Evolutionary conservation across 352 stramenopile species (phyloP).

Genomic region (Phytophthora megakarya): DNA sequence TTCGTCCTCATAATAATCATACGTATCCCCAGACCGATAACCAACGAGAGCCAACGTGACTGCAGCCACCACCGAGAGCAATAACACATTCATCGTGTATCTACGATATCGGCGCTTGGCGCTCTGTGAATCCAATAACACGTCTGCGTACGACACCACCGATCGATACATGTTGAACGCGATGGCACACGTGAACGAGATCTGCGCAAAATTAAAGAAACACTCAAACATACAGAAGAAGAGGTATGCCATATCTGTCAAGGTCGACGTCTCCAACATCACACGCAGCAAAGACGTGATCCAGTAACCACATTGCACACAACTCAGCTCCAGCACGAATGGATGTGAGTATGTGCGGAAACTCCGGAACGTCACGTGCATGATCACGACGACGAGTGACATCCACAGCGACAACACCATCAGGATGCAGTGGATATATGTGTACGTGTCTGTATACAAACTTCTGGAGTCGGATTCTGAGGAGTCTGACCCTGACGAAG

Average conservation of each 20-base stretch:
- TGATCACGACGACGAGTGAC: conserved; percentile 74
- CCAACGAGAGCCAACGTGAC: conserved; percentile 68
- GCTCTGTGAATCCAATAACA: conserved; percentile 71
- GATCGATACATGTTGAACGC: conserved; percentile 84
- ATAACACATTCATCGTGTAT: conserved; percentile 73
- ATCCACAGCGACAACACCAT: conserved; percentile 81
- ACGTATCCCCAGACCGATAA: conserved; percentile 40
- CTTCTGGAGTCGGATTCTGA: conserved; percentile 1
- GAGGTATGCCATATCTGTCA: conserved; percentile 57
- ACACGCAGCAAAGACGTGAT: conserved; percentile 69
- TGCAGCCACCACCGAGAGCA: conserved; percentile 60
- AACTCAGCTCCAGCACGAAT: conserved; percentile 71
- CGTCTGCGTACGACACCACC: conserved; percentile 76
- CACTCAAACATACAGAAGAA: conserved; percentile 75
- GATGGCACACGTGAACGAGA: conserved; percentile 80
- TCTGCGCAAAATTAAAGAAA: conserved; percentile 82
- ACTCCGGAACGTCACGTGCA: conserved; percentile 74
- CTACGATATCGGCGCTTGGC: conserved; percentile 57
- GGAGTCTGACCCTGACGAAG: background rate
- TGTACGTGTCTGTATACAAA: conserved; percentile 46
- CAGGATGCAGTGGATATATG: conserved; percentile 73
- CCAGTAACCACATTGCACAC: conserved; percentile 75
- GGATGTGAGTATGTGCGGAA: conserved; percentile 78
- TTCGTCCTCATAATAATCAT: conserved; percentile 23
- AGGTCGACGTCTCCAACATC: conserved; percentile 46